Conservation (phyloP, 2,329 filamentous ascomycete genomes). For the Ceratocystis ficicola region DNA sequence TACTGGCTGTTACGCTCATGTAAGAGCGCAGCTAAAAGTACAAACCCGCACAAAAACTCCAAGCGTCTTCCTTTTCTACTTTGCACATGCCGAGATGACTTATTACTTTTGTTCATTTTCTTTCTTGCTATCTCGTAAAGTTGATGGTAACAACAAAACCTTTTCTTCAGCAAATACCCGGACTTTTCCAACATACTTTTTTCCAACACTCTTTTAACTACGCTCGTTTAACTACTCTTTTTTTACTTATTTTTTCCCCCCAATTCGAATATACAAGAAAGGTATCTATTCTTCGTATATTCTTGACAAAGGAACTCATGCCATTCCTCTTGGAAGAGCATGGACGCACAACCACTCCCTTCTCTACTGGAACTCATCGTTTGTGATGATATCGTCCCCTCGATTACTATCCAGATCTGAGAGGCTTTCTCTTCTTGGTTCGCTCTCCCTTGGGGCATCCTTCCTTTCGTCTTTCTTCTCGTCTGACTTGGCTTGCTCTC, state of each 20-base stretch:
- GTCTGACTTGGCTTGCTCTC: neutral
- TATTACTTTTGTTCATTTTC: constrained; percentile 17
- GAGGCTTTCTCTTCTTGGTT: neutral
- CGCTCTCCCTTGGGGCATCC: neutral
- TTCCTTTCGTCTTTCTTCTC: neutral
- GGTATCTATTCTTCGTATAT: constrained; percentile 4
- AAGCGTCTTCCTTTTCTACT: constrained; percentile 14
- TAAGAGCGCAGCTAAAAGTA: constrained; percentile 29
- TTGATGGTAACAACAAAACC: constrained; percentile 16
- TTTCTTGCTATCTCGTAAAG: constrained; percentile 14
- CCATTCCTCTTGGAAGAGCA: neutral
- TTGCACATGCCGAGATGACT: constrained; percentile 6
- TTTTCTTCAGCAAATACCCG: constrained; percentile 13
- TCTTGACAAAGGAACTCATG: neutral
- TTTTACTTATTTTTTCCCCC: neutral
- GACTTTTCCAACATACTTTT: constrained; percentile 12
- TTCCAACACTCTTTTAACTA: neutral
- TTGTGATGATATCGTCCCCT: neutral
- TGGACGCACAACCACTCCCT: neutral
- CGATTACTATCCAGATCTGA: neutral
- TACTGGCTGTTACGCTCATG: constrained; percentile 40
- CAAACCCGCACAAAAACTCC: constrained; percentile 6
- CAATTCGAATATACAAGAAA: neutral
- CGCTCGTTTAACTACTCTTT: neutral
- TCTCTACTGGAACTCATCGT: neutral